Evolutionary conservation across 805 yeast species (phyloP), one percentile per base, ranked within the genome.

Genomic region (Danielia oregonensis): DNA sequence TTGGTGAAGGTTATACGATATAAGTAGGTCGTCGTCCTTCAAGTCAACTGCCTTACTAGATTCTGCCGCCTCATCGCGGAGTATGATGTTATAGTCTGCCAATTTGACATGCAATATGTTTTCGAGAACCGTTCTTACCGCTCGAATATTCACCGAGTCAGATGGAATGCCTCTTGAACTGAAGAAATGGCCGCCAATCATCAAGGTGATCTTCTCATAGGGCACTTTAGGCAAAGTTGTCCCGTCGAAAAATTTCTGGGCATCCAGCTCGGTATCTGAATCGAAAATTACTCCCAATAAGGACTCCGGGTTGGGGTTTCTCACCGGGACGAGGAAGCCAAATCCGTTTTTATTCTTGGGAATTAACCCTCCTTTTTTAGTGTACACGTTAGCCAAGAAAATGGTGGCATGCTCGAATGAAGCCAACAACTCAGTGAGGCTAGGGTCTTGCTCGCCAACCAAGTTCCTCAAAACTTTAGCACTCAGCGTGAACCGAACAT

Each of bases 221-320:
- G 64, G 61, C 15, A 55, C 40, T 5, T 33, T 41, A 26, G 41
- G 36, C 25, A 43, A 31, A 17, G 44, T 37, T 14, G 31, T 30
- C 11, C 43, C 44, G 19, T 36, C 52, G 26, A 43, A 41, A 9
- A 54, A 43, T 22, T 39, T 32, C 9, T 37, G 49, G 11, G 43
- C 50, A 32, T 78, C 73, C 44, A 74, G 72, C 50, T 85, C 93
- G 15, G 86, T 76, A 35, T 86, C 87, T 1, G 96, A 86, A 57
- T 91, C 97, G 60, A 82, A 91, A 13, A 93, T 87, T 5, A 87
- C 86, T 3, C 98, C 98, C 19, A 91, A 64, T 11, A 88, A 60
- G 13, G 74, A 66, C 30, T 77, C 78, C 3, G 72, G 67, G 43
- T 80, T 79, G 5, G 45, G 31, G 40, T 68, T 65, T 6, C 49